Evolutionary conservation across 257 asterid species (phyloP).

Genomic region (Solanum habrochaites): DNA sequence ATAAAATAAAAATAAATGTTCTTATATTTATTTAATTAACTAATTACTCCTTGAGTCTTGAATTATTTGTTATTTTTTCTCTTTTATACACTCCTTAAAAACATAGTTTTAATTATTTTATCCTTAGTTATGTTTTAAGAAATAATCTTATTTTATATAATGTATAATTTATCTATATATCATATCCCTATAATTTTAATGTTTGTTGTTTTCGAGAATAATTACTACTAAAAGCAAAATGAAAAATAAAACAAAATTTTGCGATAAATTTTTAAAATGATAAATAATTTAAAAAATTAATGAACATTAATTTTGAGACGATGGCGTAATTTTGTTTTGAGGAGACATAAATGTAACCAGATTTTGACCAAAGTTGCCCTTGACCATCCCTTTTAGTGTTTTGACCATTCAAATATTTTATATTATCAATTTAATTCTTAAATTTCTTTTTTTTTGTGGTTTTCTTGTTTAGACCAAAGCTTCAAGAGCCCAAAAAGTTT

Average conservation of each 20-base stretch:
- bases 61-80: not conserved
- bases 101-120: not conserved
- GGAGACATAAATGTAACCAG: constrained; percentile 3
- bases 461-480: not conserved
- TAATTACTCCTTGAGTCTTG: not conserved
- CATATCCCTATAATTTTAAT: not conserved
- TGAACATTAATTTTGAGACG: not conserved
- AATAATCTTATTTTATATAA: not conserved
- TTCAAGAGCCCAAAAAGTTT: not conserved
- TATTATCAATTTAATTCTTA: too few relatives aligned
- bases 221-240: not conserved
- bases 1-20: not conserved
- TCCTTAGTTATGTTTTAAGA: not conserved
- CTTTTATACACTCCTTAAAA: not conserved
- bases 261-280: not conserved
- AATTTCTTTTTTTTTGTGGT: too few relatives aligned
- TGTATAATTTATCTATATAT: not conserved
- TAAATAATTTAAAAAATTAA: not conserved
- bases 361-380: constrained; percentile 24
- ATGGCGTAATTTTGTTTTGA: too few relatives aligned
- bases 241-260: not conserved
- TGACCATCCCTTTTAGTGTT: constrained; percentile 15
- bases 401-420: constrained; percentile 12
- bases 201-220: not conserved
- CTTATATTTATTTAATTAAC: not conserved